Evolutionary conservation across 2,329 filamentous ascomycete genomes (phyloP).

Genomic region (Diplocarpon mali): DNA sequence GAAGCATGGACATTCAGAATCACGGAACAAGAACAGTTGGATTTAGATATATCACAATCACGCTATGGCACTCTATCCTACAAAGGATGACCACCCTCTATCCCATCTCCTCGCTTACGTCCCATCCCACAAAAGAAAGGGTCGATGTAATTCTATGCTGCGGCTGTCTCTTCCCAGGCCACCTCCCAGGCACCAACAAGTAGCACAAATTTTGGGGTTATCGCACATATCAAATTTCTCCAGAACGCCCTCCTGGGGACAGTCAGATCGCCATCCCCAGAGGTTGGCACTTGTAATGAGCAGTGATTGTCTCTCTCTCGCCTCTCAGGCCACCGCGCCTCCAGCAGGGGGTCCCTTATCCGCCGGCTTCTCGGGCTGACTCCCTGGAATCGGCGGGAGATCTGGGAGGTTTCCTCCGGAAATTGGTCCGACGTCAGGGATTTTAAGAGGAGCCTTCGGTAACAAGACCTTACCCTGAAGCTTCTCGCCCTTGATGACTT

Average conservation of each 20-base stretch:
- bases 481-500: slow-evolving; percentile 78
- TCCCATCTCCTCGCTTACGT: not conserved
- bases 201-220: slow-evolving; percentile 1
- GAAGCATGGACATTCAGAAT: too few relatives aligned
- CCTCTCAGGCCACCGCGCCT: slow-evolving; percentile 19
- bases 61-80: slow-evolving; percentile 12
- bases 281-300: not conserved
- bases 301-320: slow-evolving; percentile 1
- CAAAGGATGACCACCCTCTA: slow-evolving; percentile 2
- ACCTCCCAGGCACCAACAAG: slow-evolving; percentile 3
- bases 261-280: too few relatives aligned
- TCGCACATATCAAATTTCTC: not conserved
- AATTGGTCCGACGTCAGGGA: slow-evolving; percentile 37
- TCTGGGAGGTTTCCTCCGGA: slow-evolving; percentile 13
- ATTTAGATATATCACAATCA: not conserved
- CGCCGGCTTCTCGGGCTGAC: slow-evolving; percentile 10
- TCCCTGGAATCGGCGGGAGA: slow-evolving; percentile 21
- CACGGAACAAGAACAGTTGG: too few relatives aligned
- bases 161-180: not conserved
- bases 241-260: slow-evolving; percentile 2
- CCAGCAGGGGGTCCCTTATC: slow-evolving; percentile 19
- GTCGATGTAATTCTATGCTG: slow-evolving; percentile 2
- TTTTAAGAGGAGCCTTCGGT: slow-evolving; percentile 50
- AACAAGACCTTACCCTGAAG: slow-evolving; percentile 57
- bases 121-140: slow-evolving; percentile 8